These are phyloP conservation scores for Prunus fruticosa DNA, from an alignment of 306 rosid genomes.

Conservation along the genomic window DNA sequence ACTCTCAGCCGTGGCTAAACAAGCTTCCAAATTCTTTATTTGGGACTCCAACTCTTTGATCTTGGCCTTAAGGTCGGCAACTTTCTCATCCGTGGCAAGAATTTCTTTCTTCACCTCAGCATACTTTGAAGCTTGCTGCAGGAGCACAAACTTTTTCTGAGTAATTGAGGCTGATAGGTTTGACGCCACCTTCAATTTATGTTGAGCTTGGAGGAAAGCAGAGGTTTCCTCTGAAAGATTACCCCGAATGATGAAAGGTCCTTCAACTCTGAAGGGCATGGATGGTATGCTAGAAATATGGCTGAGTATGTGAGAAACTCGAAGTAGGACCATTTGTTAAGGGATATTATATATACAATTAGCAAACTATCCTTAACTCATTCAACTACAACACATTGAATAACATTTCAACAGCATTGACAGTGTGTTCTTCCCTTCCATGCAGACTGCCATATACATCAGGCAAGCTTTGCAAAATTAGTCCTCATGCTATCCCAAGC, in stretches of 20 bases:
- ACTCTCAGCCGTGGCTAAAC: no score
- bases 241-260: background rate
- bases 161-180: background rate
- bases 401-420: no score
- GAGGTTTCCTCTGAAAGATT: background rate
- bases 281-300: background rate
- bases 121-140: background rate
- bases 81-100: conserved; percentile 2
- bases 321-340: no score
- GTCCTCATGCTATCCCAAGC: background rate
- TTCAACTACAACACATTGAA: no score
- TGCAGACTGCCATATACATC: no score
- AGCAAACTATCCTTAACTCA: no score
- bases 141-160: conserved; percentile 3
- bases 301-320: conserved; percentile 6
- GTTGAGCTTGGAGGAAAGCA: conserved; percentile 10
- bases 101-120: conserved; percentile 3
- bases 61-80: background rate
- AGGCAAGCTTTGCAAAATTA: background rate
- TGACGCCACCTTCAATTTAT: background rate
- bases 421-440: no score
- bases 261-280: background rate
- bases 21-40: no score
- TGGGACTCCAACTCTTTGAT: no score
- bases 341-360: no score